Conservation (phyloP, 23 red algal species). For the Pyropia yezoensis region DNA sequence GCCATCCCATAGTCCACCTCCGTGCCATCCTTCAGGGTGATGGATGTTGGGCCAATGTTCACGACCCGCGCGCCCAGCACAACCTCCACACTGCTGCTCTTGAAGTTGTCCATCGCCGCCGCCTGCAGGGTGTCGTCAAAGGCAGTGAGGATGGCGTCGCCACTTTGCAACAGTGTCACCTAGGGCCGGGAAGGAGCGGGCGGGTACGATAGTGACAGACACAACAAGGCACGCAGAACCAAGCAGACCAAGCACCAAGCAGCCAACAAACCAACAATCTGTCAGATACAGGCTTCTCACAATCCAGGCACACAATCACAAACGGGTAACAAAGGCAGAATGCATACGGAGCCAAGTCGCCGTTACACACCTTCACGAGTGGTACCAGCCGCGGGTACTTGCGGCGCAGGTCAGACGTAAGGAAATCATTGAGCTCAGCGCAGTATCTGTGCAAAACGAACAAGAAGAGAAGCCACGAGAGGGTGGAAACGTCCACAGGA, state of each 20-base stretch:
- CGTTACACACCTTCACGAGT: too few species aligned
- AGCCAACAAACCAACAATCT: too few species aligned
- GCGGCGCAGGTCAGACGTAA: background rate
- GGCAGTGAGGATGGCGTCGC: constrained; percentile 54
- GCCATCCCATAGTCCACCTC: constrained; percentile 61
- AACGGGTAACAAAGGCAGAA: too few species aligned
- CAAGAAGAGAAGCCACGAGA: too few species aligned
- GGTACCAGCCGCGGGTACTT: background rate
- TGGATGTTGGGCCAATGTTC: constrained; percentile 15
- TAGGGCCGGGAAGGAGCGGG: constrained; percentile 1
- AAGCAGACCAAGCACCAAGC: too few species aligned
- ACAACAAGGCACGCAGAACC: background rate
- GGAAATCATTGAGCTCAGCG: constrained; percentile 5
- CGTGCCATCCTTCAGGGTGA: constrained; percentile 42
- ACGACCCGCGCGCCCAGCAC: constrained; percentile 49
- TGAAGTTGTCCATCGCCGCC: constrained; percentile 63
- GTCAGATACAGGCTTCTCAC: too few species aligned
- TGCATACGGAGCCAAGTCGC: too few species aligned
- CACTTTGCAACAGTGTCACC: constrained; percentile 74
- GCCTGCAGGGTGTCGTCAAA: constrained; percentile 85
- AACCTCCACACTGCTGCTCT: constrained; percentile 40
- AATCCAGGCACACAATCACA: too few species aligned
- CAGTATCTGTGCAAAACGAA: background rate
- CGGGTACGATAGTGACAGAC: background rate
- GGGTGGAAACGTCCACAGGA: too few species aligned